phyloP scores from a whole-genome alignment of 2,329 filamentous ascomycete species.

The Colletotrichum sp. region DNA sequence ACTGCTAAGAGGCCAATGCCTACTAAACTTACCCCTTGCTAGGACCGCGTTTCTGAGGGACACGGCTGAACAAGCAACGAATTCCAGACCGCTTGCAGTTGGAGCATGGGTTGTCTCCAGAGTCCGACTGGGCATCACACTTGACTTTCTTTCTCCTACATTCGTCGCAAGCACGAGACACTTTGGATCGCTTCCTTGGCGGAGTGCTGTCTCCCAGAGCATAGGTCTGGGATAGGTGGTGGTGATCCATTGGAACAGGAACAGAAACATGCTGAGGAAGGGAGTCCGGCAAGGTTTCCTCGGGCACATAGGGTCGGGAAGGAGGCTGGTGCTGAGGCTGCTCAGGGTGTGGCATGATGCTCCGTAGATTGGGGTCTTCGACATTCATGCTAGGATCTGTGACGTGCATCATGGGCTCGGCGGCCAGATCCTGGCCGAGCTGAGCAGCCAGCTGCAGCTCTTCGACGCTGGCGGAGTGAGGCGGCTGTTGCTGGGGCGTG shows the following conservation, averaged over 20 bases:
- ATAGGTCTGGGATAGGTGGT: conserved; percentile 40
- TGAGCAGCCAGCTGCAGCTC: conserved; percentile 65
- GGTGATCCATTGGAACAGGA: conserved; percentile 38
- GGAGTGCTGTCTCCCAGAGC: conserved; percentile 63
- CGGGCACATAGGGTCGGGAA: conserved; percentile 40
- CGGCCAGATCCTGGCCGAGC: conserved; percentile 58
- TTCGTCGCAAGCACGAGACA: conserved; percentile 88
- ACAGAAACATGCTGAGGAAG: conserved; percentile 31
- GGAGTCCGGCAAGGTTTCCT: conserved; percentile 38
- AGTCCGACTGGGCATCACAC: conserved; percentile 81
- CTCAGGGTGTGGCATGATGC: conserved; percentile 48
- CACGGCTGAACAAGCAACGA: conserved; percentile 83
- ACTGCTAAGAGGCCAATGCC: not conserved
- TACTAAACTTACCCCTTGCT: conserved; percentile 74
- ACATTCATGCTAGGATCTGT: conserved; percentile 50
- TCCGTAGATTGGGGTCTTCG: conserved; percentile 48
- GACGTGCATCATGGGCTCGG: conserved; percentile 52
- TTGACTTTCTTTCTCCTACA: conserved; percentile 90
- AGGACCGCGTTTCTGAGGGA: conserved; percentile 86
- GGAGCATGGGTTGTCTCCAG: conserved; percentile 75
- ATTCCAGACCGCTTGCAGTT: conserved; percentile 80
- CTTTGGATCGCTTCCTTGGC: conserved; percentile 81
- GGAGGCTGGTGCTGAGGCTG: conserved; percentile 15
- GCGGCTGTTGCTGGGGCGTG: conserved; percentile 44
- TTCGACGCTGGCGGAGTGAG: conserved; percentile 52